phyloP scores from a whole-genome alignment of 2,329 filamentous ascomycete species.

The Pseudocercospora macadamiae region DNA sequence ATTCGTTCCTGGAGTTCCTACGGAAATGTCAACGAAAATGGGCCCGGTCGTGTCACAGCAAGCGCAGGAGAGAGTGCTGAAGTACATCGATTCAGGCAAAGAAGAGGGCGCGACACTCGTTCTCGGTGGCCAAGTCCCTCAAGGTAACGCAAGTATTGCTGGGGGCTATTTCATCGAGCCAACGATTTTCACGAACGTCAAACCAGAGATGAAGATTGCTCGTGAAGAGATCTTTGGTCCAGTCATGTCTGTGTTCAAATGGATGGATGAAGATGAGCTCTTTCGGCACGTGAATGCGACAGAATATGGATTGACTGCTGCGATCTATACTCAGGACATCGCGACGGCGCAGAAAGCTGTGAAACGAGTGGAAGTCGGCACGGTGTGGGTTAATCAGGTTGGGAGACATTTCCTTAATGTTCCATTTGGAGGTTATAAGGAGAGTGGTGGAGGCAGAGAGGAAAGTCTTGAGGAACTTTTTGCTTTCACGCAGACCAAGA shows the following conservation, averaged over 20 bases:
- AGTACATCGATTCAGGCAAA: not conserved
- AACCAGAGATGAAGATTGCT: constrained; percentile 58
- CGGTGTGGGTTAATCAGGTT: constrained; percentile 26
- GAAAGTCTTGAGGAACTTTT: constrained; percentile 23
- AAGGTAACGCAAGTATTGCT: constrained; percentile 50
- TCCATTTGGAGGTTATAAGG: constrained; percentile 28
- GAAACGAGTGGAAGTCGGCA: constrained; percentile 22
- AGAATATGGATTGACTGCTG: constrained; percentile 26
- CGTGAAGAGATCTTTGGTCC: constrained; percentile 66
- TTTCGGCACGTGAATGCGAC: constrained; percentile 22
- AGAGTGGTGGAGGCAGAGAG: constrained; percentile 24
- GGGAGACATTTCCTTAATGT: constrained; percentile 24
- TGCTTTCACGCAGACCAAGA: constrained; percentile 26
- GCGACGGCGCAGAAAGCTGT: constrained; percentile 18
- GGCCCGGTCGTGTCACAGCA: constrained; percentile 22
- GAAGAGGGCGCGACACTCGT: not conserved
- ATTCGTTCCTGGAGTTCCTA: constrained; percentile 23
- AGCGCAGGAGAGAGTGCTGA: constrained; percentile 5
- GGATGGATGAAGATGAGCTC: constrained; percentile 23
- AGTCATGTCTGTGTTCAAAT: constrained; percentile 24
- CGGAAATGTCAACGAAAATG: constrained; percentile 26
- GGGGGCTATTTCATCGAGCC: not conserved
- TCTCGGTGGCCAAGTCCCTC: constrained; percentile 38
- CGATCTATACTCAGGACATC: constrained; percentile 22
- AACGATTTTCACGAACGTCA: constrained; percentile 47